Conservation (phyloP, 495 filamentous ascomycete species). For the Penicillium nucicola region DNA sequence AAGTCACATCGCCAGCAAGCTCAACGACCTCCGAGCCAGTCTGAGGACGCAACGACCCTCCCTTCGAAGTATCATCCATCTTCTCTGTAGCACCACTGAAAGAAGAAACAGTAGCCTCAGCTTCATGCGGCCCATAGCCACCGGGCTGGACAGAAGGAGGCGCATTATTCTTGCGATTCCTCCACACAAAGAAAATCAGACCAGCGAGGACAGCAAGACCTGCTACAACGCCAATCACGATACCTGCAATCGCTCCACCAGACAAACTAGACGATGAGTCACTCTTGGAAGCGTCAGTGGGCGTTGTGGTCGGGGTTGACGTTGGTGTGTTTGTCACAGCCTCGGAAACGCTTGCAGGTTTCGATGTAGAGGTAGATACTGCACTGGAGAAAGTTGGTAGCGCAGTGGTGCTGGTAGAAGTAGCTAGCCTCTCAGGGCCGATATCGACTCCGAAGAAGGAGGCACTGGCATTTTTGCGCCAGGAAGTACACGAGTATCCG, state of each 20-base stretch:
- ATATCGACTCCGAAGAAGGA: slow-evolving; percentile 6
- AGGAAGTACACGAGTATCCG: slow-evolving; percentile 5
- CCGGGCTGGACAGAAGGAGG: neutral
- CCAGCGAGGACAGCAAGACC: slow-evolving; percentile 1
- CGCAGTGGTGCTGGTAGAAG: neutral
- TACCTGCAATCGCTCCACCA: slow-evolving; percentile 13
- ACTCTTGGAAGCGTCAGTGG: neutral
- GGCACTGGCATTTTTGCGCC: slow-evolving; percentile 12
- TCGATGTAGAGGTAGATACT: neutral
- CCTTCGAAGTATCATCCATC: neutral
- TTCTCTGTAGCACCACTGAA: neutral
- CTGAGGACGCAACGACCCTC: slow-evolving; percentile 2
- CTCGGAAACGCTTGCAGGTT: neutral
- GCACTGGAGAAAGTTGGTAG: neutral
- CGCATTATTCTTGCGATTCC: slow-evolving; percentile 1
- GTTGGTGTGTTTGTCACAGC: neutral
- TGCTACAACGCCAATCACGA: slow-evolving; percentile 12
- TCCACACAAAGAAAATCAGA: neutral
- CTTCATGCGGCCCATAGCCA: slow-evolving; percentile 3
- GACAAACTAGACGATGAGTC: neutral
- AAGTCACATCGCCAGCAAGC: slow-evolving; percentile 3
- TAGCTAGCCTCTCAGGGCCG: neutral
- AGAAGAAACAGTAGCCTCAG: neutral
- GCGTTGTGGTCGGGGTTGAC: neutral
- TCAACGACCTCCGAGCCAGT: slow-evolving; percentile 13